Evolutionary conservation across 140 eudicot genomes (phyloP), one percentile per base, ranked within the genome.

Genomic region (Anethum foeniculum): DNA sequence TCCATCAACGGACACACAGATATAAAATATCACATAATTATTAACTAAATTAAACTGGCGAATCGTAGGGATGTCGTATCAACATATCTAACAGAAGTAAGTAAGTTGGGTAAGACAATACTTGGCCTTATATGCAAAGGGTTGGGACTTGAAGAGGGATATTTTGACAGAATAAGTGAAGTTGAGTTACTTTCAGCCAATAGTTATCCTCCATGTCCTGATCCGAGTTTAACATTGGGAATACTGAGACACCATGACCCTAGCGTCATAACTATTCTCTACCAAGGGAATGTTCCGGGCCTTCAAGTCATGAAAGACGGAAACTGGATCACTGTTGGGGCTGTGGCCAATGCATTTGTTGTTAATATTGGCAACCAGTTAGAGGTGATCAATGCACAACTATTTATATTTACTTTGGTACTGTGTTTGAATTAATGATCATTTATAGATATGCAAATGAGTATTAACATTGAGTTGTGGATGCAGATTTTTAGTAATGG

Each of bases 341-440:
- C 96, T 7, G 27, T 36, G 71, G 80, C 89, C 4, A 49, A 84
- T 81, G 91, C 91, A 21, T 82, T 91, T 72, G 80, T 89, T 58
- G 88, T 91, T 79, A 91, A 84, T 83, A 78, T 87, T 7, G 96
- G 93, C 30, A 83, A 80, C 89, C 93, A 89, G 52, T 78, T 89
- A 8, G 85, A 86, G 90, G 93, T 91, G 85, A 47, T 34, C 38
- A 34, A 34, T 48, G 8, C 44, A 14, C 3, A 15, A 47, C 23
- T 13, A 30, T 68, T 32, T 12, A 25, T 15, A 32, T 1, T 9
- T 30, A 32, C 11, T 68, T 68, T 6, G 41, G 12, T 32, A 68
- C 11, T 68, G 21, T 32, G 23, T 30, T 6, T 32, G 3, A 68
- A 21, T 19, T 16, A 21, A 68, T 0, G 4, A 5, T 65, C 6